A percentile compares a stretch with the other conserved stretches of the same genome.
Evolutionary conservation across 31 red algal species (phyloP).

Genomic region (Bonnemaisonia californica): DNA sequence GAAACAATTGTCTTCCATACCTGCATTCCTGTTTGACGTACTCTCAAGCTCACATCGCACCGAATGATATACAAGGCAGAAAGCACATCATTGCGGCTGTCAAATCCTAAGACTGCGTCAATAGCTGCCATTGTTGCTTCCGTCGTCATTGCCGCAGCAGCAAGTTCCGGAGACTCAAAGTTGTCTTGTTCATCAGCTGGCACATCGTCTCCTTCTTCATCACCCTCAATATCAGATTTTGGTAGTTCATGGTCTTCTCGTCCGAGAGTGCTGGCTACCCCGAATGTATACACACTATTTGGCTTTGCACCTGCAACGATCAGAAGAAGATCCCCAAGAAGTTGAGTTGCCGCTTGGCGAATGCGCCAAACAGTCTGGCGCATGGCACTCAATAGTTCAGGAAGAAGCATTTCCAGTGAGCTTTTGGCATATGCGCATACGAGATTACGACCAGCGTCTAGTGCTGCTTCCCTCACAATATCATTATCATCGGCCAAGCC

Average conservation of each 20-base stretch:
- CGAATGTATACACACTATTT: conserved; percentile 26
- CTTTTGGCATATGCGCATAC: conserved; percentile 85
- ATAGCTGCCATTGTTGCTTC: conserved; percentile 80
- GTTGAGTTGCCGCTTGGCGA: conserved; percentile 75
- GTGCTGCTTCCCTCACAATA: conserved; percentile 83
- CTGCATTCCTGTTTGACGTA: conserved; percentile 80
- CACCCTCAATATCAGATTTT: conserved; percentile 43
- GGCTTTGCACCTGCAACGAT: conserved; percentile 71
- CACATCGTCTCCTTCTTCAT: conserved; percentile 46
- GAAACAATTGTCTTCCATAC: conserved; percentile 90
- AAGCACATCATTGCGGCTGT: conserved; percentile 75
- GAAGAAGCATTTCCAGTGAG: conserved; percentile 71
- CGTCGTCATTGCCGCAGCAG: conserved; percentile 66
- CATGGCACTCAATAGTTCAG: conserved; percentile 70
- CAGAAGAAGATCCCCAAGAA: conserved; percentile 85
- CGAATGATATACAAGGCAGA: conserved; percentile 84
- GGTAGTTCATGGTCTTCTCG: conserved; percentile 37
- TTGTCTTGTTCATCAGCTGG: conserved; percentile 36
- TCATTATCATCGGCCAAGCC: conserved; percentile 86
- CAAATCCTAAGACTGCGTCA: conserved; percentile 66
- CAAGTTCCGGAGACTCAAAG: conserved; percentile 74
- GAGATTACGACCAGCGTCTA: conserved; percentile 76
- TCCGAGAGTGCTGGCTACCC: neutral
- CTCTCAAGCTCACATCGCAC: conserved; percentile 82
- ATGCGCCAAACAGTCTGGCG: conserved; percentile 87